Evolutionary conservation across 805 yeast species (phyloP).

Genomic region (Maudiozyma bulderi): DNA sequence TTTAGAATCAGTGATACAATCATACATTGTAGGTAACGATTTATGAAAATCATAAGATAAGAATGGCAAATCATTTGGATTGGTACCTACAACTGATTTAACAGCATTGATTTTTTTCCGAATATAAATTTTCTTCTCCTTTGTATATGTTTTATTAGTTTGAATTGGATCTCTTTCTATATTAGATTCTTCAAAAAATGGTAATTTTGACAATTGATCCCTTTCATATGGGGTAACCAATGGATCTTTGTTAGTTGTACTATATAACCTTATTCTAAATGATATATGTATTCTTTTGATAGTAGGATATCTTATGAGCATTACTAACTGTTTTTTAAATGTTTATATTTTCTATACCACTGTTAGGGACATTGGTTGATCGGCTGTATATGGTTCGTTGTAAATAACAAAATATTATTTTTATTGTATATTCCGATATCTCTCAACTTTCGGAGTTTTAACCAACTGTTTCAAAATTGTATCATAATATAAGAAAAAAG

Average conservation of each 20-base stretch:
- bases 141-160: neutral
- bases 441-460: no score
- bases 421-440: no score
- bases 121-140: conserved; percentile 10
- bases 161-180: neutral
- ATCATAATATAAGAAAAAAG: no score
- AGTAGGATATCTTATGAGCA: no score
- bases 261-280: neutral
- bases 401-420: no score
- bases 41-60: conserved; percentile 10
- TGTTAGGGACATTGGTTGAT: no score
- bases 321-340: no score
- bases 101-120: conserved; percentile 13
- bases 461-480: no score
- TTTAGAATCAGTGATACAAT: conserved; percentile 2
- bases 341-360: no score
- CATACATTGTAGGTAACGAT: conserved; percentile 11
- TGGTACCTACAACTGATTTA: conserved; percentile 12
- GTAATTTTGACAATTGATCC: neutral
- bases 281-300: no score
- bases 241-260: conserved; percentile 34
- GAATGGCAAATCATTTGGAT: conserved; percentile 8
- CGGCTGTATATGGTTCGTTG: no score
- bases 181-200: conserved; percentile 1
- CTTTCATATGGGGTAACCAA: conserved; percentile 41